Conservation (phyloP, 345 rosid genomes). For the Citrus hindsii region DNA sequence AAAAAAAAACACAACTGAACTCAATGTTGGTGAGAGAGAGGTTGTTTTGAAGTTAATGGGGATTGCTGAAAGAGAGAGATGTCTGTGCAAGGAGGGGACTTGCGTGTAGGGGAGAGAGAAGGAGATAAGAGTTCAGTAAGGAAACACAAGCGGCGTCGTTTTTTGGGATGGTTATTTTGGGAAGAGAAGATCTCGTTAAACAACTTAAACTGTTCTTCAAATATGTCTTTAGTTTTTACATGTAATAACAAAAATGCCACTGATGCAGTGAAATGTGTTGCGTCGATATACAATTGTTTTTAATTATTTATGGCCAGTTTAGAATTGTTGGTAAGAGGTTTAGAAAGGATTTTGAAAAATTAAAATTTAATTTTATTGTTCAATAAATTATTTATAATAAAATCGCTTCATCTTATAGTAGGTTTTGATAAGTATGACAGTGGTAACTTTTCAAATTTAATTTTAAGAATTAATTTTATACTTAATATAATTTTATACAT, state of each 20-base stretch:
- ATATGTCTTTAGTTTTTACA: neutral
- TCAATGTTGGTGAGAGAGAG: neutral
- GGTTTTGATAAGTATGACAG: too few relatives aligned
- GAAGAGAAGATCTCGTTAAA: neutral
- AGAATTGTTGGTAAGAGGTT: too few relatives aligned
- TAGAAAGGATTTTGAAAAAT: too few relatives aligned
- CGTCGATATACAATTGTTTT: neutral
- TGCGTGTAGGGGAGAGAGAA: neutral
- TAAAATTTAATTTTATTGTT: too few relatives aligned
- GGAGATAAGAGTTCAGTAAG: neutral
- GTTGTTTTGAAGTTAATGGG: neutral
- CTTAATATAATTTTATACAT: too few relatives aligned
- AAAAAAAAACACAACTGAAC: neutral
- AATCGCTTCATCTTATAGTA: too few relatives aligned
- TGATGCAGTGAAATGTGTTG: too few relatives aligned
- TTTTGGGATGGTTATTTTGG: too few relatives aligned
- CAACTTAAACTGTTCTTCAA: neutral
- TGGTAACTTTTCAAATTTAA: too few relatives aligned
- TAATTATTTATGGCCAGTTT: too few relatives aligned
- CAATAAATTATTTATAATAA: too few relatives aligned
- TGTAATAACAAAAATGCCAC: neutral
- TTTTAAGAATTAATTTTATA: too few relatives aligned
- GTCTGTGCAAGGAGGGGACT: neutral
- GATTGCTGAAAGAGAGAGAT: slow-evolving; percentile 4
- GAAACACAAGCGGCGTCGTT: neutral